Base-by-base conservation (phyloP, 2,329 filamentous ascomycete species). In the Penicillium sp. region DNA sequence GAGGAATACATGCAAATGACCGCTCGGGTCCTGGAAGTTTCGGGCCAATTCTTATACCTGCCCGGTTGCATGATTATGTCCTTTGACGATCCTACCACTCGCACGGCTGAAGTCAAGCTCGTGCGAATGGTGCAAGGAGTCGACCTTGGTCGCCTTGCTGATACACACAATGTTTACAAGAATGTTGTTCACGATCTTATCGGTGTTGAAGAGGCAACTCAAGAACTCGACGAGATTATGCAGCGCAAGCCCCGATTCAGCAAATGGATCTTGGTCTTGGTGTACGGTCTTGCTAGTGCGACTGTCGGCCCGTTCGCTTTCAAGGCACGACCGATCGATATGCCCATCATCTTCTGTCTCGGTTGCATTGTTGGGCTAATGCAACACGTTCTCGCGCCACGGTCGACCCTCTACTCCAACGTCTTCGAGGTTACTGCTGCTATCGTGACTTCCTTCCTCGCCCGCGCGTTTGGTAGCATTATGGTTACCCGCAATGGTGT, bases 41-140 rank as follows among this genome's bases (percentile, higher is more conserved):
- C 96, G 61, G 89, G 89, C 15, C 91, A 96, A 69, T 97, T 96
- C 67, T 78, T 97, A 21, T 97, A 97, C 72, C 86, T 97, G 33
- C 93, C 93, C 0, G 91, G 91, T 0, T 96, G 91, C 69, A 97
- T 97, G 93, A 90, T 97, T 56, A 89, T 96, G 70, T 94, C 91
- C 3, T 97, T 97, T 69, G 93, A 86, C 50, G 79, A 81, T 54
- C 64, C 70, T 6, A 70, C 73, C 7, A 81, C 79, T 1, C 78
- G 80, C 61, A 80, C 78, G 6, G 78, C 78, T 1, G 79, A 81
- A 58, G 75, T 81, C 36, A 78, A 79, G 54, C 67, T 81, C 29
- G 73, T 81, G 25, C 73, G 77, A 44, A 73, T 75, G 36, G 66
- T 70, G 1, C 77, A 79, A 51, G 77, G 75, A 6, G 74, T 81